A percentile compares a stretch with the other conserved stretches of the same genome.
phyloP scores from a whole-genome alignment of 495 filamentous ascomycete genomes.

The Xylaria grammica region DNA sequence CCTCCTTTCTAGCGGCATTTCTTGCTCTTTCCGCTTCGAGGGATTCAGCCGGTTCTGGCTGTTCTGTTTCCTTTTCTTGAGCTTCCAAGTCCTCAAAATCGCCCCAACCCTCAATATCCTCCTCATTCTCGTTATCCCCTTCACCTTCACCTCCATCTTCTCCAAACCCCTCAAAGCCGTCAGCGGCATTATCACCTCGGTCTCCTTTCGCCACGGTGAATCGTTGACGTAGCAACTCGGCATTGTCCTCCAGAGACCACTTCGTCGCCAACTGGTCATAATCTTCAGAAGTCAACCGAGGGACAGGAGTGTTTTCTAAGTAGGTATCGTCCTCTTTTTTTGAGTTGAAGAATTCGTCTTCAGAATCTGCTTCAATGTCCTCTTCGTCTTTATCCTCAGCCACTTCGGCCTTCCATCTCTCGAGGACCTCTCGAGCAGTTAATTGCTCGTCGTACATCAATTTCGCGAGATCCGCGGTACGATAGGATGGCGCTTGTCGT shows the following conservation, averaged over 20 bases:
- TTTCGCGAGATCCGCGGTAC: slow-evolving; percentile 78
- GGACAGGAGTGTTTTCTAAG: slow-evolving; percentile 76
- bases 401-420: slow-evolving; percentile 80
- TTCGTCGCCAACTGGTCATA: slow-evolving; percentile 81
- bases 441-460: slow-evolving; percentile 88
- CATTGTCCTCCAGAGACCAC: slow-evolving; percentile 78
- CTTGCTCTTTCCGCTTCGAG: slow-evolving; percentile 85
- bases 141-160: slow-evolving; percentile 67
- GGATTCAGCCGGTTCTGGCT: slow-evolving; percentile 40
- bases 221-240: slow-evolving; percentile 72
- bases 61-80: slow-evolving; percentile 57
- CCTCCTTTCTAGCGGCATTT: slow-evolving; percentile 91
- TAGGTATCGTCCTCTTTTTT: slow-evolving; percentile 66
- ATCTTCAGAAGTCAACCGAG: slow-evolving; percentile 62
- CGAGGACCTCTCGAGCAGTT: slow-evolving; percentile 73
- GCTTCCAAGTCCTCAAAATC: slow-evolving; percentile 90
- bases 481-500: slow-evolving; percentile 68
- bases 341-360: slow-evolving; percentile 79
- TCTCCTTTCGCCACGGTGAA: slow-evolving; percentile 73
- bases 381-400: slow-evolving; percentile 53
- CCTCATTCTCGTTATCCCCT: slow-evolving; percentile 68
- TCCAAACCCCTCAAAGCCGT: slow-evolving; percentile 51
- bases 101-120: slow-evolving; percentile 87
- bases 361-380: slow-evolving; percentile 66
- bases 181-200: slow-evolving; percentile 52